Conservation (phyloP, 1,139 yeast genomes). For the Debaryomyces udenii region DNA sequence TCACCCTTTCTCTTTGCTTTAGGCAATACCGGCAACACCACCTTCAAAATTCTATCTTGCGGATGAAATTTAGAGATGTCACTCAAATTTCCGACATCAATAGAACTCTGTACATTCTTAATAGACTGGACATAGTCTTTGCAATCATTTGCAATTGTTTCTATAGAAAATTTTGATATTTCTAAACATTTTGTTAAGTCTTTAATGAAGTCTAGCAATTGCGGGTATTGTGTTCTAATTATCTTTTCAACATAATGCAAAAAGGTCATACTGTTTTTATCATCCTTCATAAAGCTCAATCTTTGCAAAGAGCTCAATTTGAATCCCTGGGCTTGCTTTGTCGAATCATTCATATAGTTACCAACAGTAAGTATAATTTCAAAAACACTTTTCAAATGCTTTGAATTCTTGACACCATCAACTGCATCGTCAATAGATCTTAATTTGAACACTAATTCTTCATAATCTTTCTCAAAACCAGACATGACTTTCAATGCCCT, state of each 20-base stretch:
- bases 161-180: conserved; percentile 69
- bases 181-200: conserved; percentile 62
- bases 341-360: conserved; percentile 78
- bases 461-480: conserved; percentile 69
- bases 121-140: conserved; percentile 57
- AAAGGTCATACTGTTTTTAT: conserved; percentile 76
- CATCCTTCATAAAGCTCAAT: conserved; percentile 75
- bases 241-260: conserved; percentile 79
- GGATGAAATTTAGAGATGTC: conserved; percentile 79
- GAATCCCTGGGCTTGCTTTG: conserved; percentile 82
- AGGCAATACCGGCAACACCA: conserved; percentile 65
- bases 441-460: conserved; percentile 62
- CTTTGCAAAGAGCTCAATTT: conserved; percentile 74
- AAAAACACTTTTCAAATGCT: conserved; percentile 64
- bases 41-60: conserved; percentile 61
- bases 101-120: conserved; percentile 69
- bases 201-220: conserved; percentile 56
- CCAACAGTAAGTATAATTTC: conserved; percentile 82
- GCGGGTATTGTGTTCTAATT: conserved; percentile 68
- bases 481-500: conserved; percentile 66
- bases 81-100: conserved; percentile 76
- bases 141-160: conserved; percentile 66
- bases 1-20: conserved; percentile 71
- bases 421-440: conserved; percentile 68
- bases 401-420: conserved; percentile 59